A percentile compares a stretch with the other conserved stretches of the same genome.
Conservation (phyloP, 176 grass and related monocot species). For the Oryza meridionalis region DNA sequence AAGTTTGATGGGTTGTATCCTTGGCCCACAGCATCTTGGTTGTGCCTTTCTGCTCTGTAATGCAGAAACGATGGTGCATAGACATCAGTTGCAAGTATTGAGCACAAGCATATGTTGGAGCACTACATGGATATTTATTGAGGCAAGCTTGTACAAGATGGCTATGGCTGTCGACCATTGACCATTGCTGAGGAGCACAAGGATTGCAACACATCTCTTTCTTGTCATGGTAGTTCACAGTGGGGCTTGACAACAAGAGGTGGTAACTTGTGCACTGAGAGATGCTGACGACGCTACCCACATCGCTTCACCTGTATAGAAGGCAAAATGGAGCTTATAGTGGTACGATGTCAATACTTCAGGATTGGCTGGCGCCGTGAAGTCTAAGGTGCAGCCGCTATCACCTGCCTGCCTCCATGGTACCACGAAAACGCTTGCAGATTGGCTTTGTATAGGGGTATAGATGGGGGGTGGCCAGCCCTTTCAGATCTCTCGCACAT, state of each 20-base stretch:
- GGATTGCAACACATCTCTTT: conserved; percentile 41
- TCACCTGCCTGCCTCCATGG: conserved; percentile 39
- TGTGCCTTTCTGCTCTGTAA: conserved; percentile 53
- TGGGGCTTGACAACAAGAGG: conserved; percentile 39
- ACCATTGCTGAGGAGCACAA: conserved; percentile 48
- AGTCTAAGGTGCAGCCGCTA: conserved; percentile 31
- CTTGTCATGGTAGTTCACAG: conserved; percentile 42
- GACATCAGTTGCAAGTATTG: conserved; percentile 42
- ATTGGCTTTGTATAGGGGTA: conserved; percentile 68
- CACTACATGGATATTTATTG: conserved; percentile 41
- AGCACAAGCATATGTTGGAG: conserved; percentile 42
- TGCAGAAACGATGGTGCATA: conserved; percentile 42
- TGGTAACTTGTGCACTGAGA: conserved; percentile 38
- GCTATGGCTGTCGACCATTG: conserved; percentile 29
- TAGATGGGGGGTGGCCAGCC: conserved; percentile 52
- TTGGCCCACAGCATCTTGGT: conserved; percentile 65
- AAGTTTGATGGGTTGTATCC: conserved; percentile 62
- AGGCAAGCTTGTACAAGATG: conserved; percentile 52
- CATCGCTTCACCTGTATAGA: conserved; percentile 47
- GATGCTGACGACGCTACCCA: conserved; percentile 31
- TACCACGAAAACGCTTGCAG: conserved; percentile 46
- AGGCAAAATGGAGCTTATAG: conserved; percentile 36
- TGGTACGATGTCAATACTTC: conserved; percentile 60
- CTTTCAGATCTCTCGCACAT: conserved; percentile 48
- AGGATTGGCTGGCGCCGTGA: conserved; percentile 37